phyloP scores from a whole-genome alignment of 371 early-diverging fungal species.

The Sporodiniella umbellata region DNA sequence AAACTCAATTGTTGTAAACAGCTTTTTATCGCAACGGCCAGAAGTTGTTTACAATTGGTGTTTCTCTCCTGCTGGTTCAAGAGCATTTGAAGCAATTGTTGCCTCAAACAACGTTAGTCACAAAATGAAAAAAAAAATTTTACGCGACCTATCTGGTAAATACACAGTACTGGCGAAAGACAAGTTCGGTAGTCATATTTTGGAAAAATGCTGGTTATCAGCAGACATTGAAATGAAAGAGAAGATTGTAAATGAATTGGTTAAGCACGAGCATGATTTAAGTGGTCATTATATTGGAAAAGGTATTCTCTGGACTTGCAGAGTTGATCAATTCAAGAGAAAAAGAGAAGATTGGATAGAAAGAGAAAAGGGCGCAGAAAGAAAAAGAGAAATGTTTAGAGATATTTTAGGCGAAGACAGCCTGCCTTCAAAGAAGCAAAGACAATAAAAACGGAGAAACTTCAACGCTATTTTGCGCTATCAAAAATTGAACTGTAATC shows the following conservation, averaged over 20 bases:
- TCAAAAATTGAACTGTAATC: too few species aligned
- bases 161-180: constrained; percentile 65
- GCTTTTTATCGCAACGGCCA: constrained; percentile 58
- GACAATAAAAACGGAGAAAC: background rate
- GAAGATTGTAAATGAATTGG: constrained; percentile 66
- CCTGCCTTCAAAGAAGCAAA: background rate
- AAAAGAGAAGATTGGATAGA: constrained; percentile 73
- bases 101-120: constrained; percentile 47
- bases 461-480: too few species aligned
- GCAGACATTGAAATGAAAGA: constrained; percentile 73
- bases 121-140: constrained; percentile 66
- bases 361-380: constrained; percentile 67
- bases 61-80: constrained; percentile 68
- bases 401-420: constrained; percentile 60
- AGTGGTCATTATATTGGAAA: constrained; percentile 68
- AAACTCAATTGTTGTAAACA: constrained; percentile 55
- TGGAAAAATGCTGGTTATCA: constrained; percentile 76
- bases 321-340: constrained; percentile 73
- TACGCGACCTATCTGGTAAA: constrained; percentile 53
- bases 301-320: constrained; percentile 75
- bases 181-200: constrained; percentile 76
- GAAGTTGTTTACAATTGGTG: constrained; percentile 58
- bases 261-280: constrained; percentile 52
- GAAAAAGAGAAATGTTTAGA: constrained; percentile 72
- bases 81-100: constrained; percentile 71